Evolutionary conservation across 164 flowering plant genomes (phyloP), one percentile per base, ranked within the genome.

Genomic region (Macadamia tetraphylla): DNA sequence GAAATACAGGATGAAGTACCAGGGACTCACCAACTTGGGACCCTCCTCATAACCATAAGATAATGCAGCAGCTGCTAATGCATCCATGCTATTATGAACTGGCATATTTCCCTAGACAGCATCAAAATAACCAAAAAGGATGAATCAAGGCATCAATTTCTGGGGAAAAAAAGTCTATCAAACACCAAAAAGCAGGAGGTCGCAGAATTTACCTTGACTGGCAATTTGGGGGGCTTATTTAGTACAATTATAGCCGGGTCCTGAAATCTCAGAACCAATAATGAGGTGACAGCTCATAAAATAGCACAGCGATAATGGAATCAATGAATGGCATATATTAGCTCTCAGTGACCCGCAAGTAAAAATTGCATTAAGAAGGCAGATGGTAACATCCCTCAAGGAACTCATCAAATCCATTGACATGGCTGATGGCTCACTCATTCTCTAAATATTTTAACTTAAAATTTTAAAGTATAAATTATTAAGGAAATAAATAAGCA

Each of bases 21-120:
- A 56, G 61, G 58, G 63, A 29, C 75, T 82, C 78, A 91, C 97
- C 93, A 94, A 73, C 67, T 86, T 86, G 32, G 98, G 98, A 70
- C 94, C 95, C 74, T 94, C 96, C 53, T 88, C 86, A 67, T 81
- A 70, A 70, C 82, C 88, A 71, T 87, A 91, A 42, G 90, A 82
- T 73, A 94, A 75, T 62, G 98, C 96, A 31, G 91, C 92, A 74
- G 92, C 94, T 10, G 97, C 98, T 78, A 91, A 81, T 9, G 92
- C 98, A 83, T 91, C 98, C 98, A 91, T 87, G 82, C 94, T 86
- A 72, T 94, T 94, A 78, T 94, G 98, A 81, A 94, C 87, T 32
- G 97, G 91, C 69, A 91, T 69, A 74, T 81, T 81, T 56, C 98
- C 96, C 98, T 92, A 55, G 23, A 69, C 61, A 72, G 52, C 49